Evolutionary conservation across 78 protist genomes (phyloP).

Genomic region (Isochrysis galbana): DNA sequence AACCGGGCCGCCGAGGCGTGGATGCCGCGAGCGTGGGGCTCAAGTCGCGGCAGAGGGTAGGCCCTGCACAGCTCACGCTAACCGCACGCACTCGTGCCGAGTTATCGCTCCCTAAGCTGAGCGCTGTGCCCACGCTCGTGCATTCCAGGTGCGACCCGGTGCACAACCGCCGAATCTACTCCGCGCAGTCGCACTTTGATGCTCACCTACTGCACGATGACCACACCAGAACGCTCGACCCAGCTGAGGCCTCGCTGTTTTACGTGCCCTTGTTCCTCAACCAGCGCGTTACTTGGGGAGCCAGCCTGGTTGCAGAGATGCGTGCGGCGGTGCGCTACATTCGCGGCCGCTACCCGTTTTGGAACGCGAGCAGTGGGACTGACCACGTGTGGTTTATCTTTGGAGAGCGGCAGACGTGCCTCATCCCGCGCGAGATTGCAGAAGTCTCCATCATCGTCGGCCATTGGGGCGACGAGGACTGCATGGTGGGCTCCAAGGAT

Average conservation of each 20-base stretch:
- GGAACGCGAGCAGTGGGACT: background rate
- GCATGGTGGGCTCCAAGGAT: background rate
- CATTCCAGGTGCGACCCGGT: constrained; percentile 14
- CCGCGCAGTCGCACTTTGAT: constrained; percentile 11
- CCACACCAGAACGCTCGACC: background rate
- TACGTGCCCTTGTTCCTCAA: constrained; percentile 17
- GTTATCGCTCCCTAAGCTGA: no score
- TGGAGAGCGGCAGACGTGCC: constrained; percentile 16
- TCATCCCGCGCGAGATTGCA: background rate
- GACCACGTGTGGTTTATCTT: constrained; percentile 24
- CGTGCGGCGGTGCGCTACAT: background rate
- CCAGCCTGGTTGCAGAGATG: background rate
- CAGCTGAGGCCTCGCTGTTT: background rate
- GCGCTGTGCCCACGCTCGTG: background rate
- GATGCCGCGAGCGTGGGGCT: constrained; percentile 24
- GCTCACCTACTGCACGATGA: constrained; percentile 9
- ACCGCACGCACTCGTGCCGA: no score
- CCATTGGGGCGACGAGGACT: constrained; percentile 25
- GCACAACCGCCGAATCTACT: background rate
- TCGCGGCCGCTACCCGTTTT: background rate
- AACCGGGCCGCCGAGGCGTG: background rate
- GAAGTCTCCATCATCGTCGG: background rate
- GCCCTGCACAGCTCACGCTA: no score
- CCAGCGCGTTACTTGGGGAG: constrained; percentile 27
- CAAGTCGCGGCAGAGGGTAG: no score